Evolutionary conservation across 139 green algal species (phyloP).

Genomic region (Picochlorum sp.): DNA sequence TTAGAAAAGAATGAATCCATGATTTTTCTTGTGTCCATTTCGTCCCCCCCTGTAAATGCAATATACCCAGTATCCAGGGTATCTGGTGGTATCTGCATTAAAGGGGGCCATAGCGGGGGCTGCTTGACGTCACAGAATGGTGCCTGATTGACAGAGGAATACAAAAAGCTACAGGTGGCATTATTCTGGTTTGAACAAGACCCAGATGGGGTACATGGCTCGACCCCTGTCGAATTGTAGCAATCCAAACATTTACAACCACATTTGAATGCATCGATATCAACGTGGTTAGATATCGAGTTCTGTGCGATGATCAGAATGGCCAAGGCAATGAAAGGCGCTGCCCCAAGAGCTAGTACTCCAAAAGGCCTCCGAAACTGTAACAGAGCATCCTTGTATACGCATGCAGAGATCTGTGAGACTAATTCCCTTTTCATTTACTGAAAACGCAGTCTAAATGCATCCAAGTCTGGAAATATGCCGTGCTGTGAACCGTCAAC

Average conservation of each 20-base stretch:
- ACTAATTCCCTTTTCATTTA: too few species aligned
- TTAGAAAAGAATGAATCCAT: slow-evolving; percentile 21
- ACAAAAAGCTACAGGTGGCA: slow-evolving; percentile 43
- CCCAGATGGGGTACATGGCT: slow-evolving; percentile 47
- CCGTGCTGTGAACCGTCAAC: too few species aligned
- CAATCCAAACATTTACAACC: slow-evolving; percentile 26
- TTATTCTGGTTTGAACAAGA: slow-evolving; percentile 39
- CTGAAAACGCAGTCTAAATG: too few species aligned
- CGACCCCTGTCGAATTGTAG: slow-evolving; percentile 32
- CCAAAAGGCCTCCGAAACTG: too few species aligned
- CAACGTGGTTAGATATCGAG: too few species aligned
- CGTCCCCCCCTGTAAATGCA: slow-evolving; percentile 9
- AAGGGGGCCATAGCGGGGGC: slow-evolving; percentile 45
- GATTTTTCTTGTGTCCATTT: slow-evolving; percentile 14
- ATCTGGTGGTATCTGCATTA: slow-evolving; percentile 26
- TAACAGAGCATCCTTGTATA: too few species aligned
- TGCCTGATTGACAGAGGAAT: slow-evolving; percentile 42
- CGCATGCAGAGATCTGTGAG: too few species aligned
- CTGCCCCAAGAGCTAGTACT: too few species aligned
- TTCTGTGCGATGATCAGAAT: too few species aligned
- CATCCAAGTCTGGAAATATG: too few species aligned
- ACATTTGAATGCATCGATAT: too few species aligned
- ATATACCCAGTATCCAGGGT: neutral
- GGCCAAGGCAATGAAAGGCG: too few species aligned
- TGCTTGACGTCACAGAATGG: slow-evolving; percentile 40